Conservation (phyloP, 495 filamentous ascomycete genomes). For the Peziza echinospora region DNA sequence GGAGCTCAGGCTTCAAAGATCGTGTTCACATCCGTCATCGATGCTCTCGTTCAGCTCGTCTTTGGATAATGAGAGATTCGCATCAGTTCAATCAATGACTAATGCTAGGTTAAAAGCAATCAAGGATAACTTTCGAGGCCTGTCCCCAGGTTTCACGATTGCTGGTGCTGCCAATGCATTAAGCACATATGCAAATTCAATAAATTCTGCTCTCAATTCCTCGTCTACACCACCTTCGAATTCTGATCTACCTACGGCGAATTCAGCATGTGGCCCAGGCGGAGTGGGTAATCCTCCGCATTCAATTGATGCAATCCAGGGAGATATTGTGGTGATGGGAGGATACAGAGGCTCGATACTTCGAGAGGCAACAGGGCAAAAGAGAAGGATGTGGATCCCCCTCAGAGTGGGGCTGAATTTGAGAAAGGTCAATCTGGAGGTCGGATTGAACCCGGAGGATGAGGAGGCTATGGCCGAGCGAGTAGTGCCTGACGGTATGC, state of each 20-base stretch:
- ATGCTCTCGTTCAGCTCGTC: conserved; percentile 57
- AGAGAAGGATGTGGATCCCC: conserved; percentile 76
- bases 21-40: conserved; percentile 19
- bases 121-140: conserved; percentile 51
- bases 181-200: conserved; percentile 23
- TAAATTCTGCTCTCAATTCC: conserved; percentile 7
- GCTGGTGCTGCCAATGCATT: conserved; percentile 35
- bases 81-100: conserved; percentile 52
- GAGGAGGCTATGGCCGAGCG: conserved; percentile 65
- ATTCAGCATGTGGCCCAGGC: conserved; percentile 2
- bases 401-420: conserved; percentile 87
- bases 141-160: conserved; percentile 52
- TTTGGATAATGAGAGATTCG: conserved; percentile 67
- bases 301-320: conserved; percentile 47
- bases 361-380: conserved; percentile 59
- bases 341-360: conserved; percentile 80
- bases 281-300: conserved; percentile 13
- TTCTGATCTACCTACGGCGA: conserved; percentile 3
- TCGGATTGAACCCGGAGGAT: conserved; percentile 63
- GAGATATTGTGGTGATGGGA: conserved; percentile 74
- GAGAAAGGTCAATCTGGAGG: conserved; percentile 75
- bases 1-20: background rate
- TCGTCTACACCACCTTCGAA: background rate
- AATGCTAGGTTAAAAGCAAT: conserved; percentile 85
- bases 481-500: conserved; percentile 65